Evolutionary conservation across 2,329 filamentous ascomycete species (phyloP).

Genomic region (Nothophaeocryptopus gaeumannii): DNA sequence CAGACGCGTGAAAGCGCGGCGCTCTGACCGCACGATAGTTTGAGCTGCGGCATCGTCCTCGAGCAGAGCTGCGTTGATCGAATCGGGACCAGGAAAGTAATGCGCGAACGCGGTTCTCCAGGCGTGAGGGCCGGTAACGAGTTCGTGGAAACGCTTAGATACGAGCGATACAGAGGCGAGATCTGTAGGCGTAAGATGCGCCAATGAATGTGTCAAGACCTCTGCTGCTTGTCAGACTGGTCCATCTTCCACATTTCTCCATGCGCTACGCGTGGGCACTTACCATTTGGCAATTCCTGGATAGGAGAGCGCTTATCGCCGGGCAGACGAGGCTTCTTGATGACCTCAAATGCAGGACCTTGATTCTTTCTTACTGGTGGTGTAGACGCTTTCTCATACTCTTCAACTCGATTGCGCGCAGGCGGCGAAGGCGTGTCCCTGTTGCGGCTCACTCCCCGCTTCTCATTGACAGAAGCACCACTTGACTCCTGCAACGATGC

Average conservation of each 20-base stretch:
- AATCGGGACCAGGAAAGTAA: slow-evolving; percentile 77
- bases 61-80: slow-evolving; percentile 42
- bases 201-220: slow-evolving; percentile 85
- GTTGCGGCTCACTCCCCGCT: slow-evolving; percentile 30
- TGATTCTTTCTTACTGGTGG: slow-evolving; percentile 41
- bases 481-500: slow-evolving; percentile 26
- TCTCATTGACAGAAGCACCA: slow-evolving; percentile 7
- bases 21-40: slow-evolving; percentile 64
- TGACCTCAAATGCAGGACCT: slow-evolving; percentile 52
- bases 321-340: slow-evolving; percentile 46
- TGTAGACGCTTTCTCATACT: slow-evolving; percentile 52
- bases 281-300: slow-evolving; percentile 77
- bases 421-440: slow-evolving; percentile 36
- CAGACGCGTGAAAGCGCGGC: slow-evolving; percentile 76
- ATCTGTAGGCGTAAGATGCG: slow-evolving; percentile 82
- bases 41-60: slow-evolving; percentile 50
- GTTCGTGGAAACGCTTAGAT: slow-evolving; percentile 77
- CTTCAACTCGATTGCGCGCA: slow-evolving; percentile 51
- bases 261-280: slow-evolving; percentile 23
- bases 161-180: slow-evolving; percentile 80
- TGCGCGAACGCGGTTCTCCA: slow-evolving; percentile 92
- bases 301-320: slow-evolving; percentile 50
- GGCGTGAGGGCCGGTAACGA: slow-evolving; percentile 87
- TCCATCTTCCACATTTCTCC: slow-evolving; percentile 3
- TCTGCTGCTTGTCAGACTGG: slow-evolving; percentile 54